Base-by-base conservation (phyloP, 2,329 filamentous ascomycete genomes). In the Fusarium sambucinum region DNA sequence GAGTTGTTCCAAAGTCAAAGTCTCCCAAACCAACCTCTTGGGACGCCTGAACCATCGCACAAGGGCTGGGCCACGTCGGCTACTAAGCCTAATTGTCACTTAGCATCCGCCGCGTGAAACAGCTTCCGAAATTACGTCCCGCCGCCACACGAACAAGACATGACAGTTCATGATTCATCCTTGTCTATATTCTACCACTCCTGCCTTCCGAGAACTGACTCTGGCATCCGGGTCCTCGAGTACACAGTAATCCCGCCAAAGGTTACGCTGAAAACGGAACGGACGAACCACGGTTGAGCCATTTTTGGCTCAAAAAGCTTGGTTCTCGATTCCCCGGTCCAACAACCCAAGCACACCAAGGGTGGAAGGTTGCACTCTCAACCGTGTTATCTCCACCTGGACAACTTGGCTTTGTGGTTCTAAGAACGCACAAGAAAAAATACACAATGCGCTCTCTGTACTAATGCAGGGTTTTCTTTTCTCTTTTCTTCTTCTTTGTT, bases 51-150 rank as follows among this genome's bases (percentile, higher is more conserved):
- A 30, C 45, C 41, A 59, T 64, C 37, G 41, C 52, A 42, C 44
- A 58, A 59, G 47, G 65, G 70, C 72, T 71, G 73, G 67, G 70
- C 73, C 72, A 74, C 73, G 72, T 74, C 67, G 58, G 59, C 71
- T 58, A n/a, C 71, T 73, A 72, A 54, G 21, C 73, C 68, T 21
- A 35, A 66, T 66, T 68, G 51, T 41, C 53, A 55, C 50, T 59
- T 74, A 74, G 72, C 50, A 54, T 48, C 29, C 54, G 33, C 62
- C 63, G 67, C 51, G 69, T 74, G 75, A 75, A 75, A 75, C 72
- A 65, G 4, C 61, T 78, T 76, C 73, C 75, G 77, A 79, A 75
- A 78, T 79, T 78, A 71, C 75, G 72, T 68, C 76, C 47, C 74
- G 76, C 71, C 64, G 71, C 76, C 72, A 77, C 69, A 53, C 38